Conservation (phyloP, 208 protist genomes). For the Leishmania martiniquensis region DNA sequence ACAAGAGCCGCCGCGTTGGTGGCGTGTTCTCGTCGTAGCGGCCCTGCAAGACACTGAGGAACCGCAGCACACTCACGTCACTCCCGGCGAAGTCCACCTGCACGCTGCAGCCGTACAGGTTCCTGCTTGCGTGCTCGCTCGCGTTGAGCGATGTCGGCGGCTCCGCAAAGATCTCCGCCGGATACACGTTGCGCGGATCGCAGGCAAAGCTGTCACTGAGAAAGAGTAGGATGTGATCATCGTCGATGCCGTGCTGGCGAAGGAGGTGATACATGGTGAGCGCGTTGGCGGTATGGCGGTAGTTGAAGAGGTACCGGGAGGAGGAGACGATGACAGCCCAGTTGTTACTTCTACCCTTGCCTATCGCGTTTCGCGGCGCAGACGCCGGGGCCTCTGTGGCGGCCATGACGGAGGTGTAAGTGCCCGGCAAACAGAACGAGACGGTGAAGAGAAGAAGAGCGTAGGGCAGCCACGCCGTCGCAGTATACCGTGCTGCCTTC, state of each 20-base stretch:
- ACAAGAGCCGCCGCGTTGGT: conserved; percentile 92
- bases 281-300: conserved; percentile 97
- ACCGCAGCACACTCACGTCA: conserved; percentile 96
- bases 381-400: conserved; percentile 7
- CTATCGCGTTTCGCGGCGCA: neutral
- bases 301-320: conserved; percentile 98
- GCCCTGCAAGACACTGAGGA: conserved; percentile 95
- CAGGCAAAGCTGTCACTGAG: conserved; percentile 98
- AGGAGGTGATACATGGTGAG: conserved; percentile 96
- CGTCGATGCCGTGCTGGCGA: conserved; percentile 95
- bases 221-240: conserved; percentile 96
- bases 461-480: neutral
- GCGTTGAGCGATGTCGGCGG: conserved; percentile 2
- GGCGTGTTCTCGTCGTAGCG: conserved; percentile 93
- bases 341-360: conserved; percentile 52
- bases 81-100: conserved; percentile 98
- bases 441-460: neutral
- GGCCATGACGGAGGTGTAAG: neutral
- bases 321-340: conserved; percentile 96
- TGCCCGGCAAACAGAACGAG: neutral
- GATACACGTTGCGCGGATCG: conserved; percentile 96
- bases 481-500: neutral
- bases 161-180: conserved; percentile 67
- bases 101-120: conserved; percentile 92
- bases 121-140: conserved; percentile 17